These are phyloP conservation scores for Colletotrichum acutatum DNA, from an alignment of 2,329 filamentous ascomycete species.

Conservation along the genomic window DNA sequence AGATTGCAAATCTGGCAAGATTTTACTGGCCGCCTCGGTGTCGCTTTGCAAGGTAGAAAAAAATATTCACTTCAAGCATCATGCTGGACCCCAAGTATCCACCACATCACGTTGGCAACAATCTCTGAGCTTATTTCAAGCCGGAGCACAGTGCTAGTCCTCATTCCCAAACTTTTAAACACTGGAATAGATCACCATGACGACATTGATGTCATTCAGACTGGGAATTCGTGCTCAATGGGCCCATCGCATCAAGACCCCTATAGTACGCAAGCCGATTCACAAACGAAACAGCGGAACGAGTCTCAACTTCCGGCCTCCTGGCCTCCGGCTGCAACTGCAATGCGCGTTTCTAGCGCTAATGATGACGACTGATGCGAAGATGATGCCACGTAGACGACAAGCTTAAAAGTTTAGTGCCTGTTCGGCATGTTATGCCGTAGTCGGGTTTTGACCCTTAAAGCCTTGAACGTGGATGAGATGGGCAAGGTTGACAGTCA, in stretches of 20 bases:
- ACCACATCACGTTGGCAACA: neutral
- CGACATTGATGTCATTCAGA: neutral
- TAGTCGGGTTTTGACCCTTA: constrained; percentile 1
- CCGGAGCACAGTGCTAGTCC: neutral
- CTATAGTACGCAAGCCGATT: neutral
- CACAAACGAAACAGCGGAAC: neutral
- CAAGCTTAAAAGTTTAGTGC: neutral
- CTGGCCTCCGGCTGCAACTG: neutral
- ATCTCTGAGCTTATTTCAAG: neutral
- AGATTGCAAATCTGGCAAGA: neutral
- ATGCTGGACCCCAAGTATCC: neutral
- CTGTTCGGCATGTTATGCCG: neutral
- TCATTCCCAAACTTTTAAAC: neutral
- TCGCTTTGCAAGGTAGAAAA: neutral
- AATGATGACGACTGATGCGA: neutral
- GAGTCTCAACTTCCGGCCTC: neutral
- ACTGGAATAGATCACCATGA: neutral
- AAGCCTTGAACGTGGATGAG: constrained; percentile 21
- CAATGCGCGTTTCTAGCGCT: neutral
- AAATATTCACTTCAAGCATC: neutral
- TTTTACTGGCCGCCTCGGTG: neutral
- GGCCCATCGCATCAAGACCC: neutral
- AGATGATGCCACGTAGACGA: neutral
- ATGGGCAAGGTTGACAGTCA: constrained; percentile 51
- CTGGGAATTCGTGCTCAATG: neutral